Evolutionary conservation across 345 rosid genomes (phyloP).

Genomic region (Arabidopsis suecica): DNA sequence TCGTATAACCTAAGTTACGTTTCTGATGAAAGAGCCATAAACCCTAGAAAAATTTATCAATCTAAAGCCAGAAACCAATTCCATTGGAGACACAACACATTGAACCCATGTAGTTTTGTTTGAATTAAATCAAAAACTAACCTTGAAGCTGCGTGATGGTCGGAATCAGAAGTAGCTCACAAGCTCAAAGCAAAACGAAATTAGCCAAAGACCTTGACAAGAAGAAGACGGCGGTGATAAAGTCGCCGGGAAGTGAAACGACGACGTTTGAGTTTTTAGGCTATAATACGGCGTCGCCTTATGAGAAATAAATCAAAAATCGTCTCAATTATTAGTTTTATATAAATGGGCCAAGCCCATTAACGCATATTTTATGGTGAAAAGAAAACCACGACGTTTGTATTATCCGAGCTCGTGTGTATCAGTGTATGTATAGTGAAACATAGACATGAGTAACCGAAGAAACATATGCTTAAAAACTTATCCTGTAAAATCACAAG

Average conservation of each 20-base stretch:
- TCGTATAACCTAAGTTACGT: not conserved
- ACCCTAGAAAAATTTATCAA: not conserved
- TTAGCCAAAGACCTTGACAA: not conserved
- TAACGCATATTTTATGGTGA: not conserved
- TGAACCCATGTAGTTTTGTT: not conserved
- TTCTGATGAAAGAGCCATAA: not conserved
- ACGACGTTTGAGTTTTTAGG: not conserved
- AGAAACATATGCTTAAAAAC: no score
- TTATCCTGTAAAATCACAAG: not conserved
- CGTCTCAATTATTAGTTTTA: no score
- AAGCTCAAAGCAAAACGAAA: constrained; percentile 1
- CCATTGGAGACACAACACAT: not conserved
- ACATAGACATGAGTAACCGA: no score
- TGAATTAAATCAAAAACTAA: not conserved
- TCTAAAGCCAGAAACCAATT: not conserved
- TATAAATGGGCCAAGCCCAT: not conserved
- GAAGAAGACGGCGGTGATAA: not conserved
- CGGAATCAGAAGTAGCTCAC: constrained; percentile 4
- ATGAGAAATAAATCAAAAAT: not conserved
- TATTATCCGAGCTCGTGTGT: no score
- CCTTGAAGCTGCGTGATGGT: constrained; percentile 7
- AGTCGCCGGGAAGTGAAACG: not conserved
- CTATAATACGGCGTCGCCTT: not conserved
- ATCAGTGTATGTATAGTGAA: no score
- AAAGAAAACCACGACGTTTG: not conserved